Conservation (phyloP, 352 stramenopile genomes). For the Blastocystis sp. region DNA sequence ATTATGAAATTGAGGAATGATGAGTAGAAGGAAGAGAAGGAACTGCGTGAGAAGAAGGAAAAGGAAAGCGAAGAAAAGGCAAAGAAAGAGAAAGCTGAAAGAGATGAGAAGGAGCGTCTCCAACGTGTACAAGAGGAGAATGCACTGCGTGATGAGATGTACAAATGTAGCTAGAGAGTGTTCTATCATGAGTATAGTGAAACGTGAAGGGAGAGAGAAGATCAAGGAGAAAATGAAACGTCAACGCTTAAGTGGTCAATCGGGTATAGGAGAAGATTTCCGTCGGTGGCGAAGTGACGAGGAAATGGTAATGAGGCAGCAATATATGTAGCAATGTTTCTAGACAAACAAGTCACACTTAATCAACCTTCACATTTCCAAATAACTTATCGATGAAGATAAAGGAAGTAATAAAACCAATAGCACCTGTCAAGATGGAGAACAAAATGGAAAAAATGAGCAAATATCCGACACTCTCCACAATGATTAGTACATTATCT, state of each 20-base stretch:
- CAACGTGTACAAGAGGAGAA: constrained; percentile 23
- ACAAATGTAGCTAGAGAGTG: not conserved
- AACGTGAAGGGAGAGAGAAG: constrained; percentile 70
- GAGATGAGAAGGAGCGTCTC: constrained; percentile 35
- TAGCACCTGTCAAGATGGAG: constrained; percentile 88
- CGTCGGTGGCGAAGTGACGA: constrained; percentile 78
- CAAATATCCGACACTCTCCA: constrained; percentile 55
- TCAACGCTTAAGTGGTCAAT: constrained; percentile 77
- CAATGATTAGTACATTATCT: constrained; percentile 25
- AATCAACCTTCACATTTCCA: constrained; percentile 93
- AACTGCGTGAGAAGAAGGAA: not conserved
- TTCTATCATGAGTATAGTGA: constrained; percentile 30
- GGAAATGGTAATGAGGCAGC: constrained; percentile 78
- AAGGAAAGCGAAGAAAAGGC: constrained; percentile 8
- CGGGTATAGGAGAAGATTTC: constrained; percentile 79
- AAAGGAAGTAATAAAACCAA: constrained; percentile 93
- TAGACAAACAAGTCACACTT: constrained; percentile 70
- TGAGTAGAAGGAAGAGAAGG: constrained; percentile 15
- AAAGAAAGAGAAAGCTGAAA: constrained; percentile 3
- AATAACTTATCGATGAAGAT: constrained; percentile 98
- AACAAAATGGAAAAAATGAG: constrained; percentile 92
- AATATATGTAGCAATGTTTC: constrained; percentile 75
- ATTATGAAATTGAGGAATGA: not conserved
- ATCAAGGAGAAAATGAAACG: constrained; percentile 78
- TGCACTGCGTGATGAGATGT: constrained; percentile 27